Conservation (phyloP, 306 rosid species). For the Medicago lupulina region DNA sequence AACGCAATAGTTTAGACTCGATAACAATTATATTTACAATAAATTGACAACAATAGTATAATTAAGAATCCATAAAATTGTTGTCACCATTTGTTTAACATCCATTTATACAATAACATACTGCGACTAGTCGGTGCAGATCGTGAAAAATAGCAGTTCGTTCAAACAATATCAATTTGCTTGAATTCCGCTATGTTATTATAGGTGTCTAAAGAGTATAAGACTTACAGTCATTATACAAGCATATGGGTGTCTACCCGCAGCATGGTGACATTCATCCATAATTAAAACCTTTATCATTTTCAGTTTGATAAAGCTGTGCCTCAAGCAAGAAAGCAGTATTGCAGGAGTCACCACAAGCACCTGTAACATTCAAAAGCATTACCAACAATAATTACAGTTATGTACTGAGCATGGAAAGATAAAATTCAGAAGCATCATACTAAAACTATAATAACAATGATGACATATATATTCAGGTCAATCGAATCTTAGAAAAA, state of each 20-base stretch:
- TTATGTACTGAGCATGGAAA: constrained; percentile 8
- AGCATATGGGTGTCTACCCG: constrained; percentile 71
- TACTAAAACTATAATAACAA: neutral
- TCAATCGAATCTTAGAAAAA: constrained; percentile 3
- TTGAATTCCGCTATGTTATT: neutral
- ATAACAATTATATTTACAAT: too few relatives aligned
- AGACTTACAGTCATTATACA: constrained; percentile 75
- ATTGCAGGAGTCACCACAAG: constrained; percentile 89
- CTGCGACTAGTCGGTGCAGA: neutral
- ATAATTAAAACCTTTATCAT: constrained; percentile 81
- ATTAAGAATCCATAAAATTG: too few relatives aligned
- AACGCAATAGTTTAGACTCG: too few relatives aligned
- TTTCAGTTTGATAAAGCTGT: constrained; percentile 65
- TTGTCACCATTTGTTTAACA: neutral
- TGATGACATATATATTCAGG: neutral
- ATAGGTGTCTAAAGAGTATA: constrained; percentile 21
- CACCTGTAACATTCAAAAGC: constrained; percentile 58
- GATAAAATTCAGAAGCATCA: constrained; percentile 23
- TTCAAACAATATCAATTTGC: neutral
- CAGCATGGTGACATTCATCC: constrained; percentile 93
- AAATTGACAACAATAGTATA: too few relatives aligned
- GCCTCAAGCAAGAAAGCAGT: constrained; percentile 71
- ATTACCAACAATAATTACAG: neutral
- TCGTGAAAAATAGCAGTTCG: too few relatives aligned
- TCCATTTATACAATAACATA: neutral